Evolutionary conservation across 179 eudicot species (phyloP).

Genomic region (Drosera spatulata): DNA sequence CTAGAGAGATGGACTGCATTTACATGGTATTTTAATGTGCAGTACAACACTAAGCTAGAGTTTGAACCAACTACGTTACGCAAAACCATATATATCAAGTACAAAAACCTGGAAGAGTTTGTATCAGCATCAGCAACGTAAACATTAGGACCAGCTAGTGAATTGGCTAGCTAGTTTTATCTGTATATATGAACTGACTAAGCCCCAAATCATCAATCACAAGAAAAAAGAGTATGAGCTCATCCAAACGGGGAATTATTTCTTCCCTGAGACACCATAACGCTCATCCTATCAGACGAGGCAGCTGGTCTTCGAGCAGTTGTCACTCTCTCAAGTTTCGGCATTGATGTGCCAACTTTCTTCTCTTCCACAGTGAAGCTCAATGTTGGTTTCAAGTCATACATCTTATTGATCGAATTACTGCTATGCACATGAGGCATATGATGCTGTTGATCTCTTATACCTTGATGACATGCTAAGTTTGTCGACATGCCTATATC

Average conservation of each 20-base stretch:
- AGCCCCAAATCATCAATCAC: too few species aligned
- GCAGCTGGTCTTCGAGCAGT: constrained; percentile 33
- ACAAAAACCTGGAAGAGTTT: too few species aligned
- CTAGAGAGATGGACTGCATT: too few species aligned
- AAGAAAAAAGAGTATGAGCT: neutral
- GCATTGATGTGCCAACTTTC: constrained; percentile 22
- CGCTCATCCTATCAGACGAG: constrained; percentile 11
- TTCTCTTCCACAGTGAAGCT: constrained; percentile 11
- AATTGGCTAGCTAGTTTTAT: too few species aligned
- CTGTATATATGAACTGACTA: too few species aligned
- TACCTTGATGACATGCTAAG: constrained; percentile 7
- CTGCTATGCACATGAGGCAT: constrained; percentile 13
- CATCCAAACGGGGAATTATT: constrained; percentile 33
- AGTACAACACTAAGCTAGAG: too few species aligned
- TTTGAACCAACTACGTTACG: too few species aligned
- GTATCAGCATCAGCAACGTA: too few species aligned
- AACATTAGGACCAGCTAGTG: too few species aligned
- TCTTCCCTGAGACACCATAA: constrained; percentile 23
- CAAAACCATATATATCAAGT: too few species aligned
- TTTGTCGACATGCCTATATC: constrained; percentile 19
- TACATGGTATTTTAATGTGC: too few species aligned
- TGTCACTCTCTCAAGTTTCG: constrained; percentile 32
- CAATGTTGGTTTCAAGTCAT: constrained; percentile 34
- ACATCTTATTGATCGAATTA: constrained; percentile 30
- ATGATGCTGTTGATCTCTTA: constrained; percentile 5